phyloP scores from a whole-genome alignment of 495 filamentous ascomycete genomes.

The Darksidea phi region DNA sequence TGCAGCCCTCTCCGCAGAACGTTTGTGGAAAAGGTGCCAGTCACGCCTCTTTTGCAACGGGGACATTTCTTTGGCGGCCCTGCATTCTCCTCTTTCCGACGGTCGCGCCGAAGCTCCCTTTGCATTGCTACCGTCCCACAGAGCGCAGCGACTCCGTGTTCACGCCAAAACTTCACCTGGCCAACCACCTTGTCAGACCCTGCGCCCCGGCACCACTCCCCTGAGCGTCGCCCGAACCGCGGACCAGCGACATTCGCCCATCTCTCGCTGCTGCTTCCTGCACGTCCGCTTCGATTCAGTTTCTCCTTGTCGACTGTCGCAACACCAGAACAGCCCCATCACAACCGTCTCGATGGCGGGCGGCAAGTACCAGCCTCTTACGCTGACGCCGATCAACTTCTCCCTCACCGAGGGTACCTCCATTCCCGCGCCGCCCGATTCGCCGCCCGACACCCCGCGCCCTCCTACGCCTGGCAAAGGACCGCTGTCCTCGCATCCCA shows the following conservation, averaged over 20 bases:
- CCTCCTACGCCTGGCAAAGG: conserved; percentile 45
- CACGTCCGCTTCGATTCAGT: conserved; percentile 6
- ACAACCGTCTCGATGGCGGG: conserved; percentile 12
- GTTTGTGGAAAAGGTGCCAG: conserved; percentile 13
- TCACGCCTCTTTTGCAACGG: conserved; percentile 3
- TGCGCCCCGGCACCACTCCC: conserved; percentile 8
- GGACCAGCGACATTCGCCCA: conserved; percentile 1
- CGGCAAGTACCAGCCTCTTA: conserved; percentile 37
- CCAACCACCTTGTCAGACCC: conserved; percentile 2
- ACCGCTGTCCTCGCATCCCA: conserved; percentile 45
- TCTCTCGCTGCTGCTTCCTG: conserved; percentile 1
- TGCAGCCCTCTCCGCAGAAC: conserved; percentile 14
- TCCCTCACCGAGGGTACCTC: conserved; percentile 44
- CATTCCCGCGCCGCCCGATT: conserved; percentile 42
- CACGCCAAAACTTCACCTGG: neutral
- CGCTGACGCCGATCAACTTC: conserved; percentile 41
- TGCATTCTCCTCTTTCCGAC: neutral
- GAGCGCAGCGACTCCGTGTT: neutral
- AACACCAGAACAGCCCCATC: neutral
- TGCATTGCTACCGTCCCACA: neutral
- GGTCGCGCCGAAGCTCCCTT: neutral
- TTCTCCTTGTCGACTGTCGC: neutral
- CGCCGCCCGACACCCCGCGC: conserved; percentile 37
- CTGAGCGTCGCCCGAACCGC: conserved; percentile 6
- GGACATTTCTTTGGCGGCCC: conserved; percentile 11